These are phyloP conservation scores for Pouteria glomerata DNA, from an alignment of 148 eudicot genomes.

Conservation along the genomic window DNA sequence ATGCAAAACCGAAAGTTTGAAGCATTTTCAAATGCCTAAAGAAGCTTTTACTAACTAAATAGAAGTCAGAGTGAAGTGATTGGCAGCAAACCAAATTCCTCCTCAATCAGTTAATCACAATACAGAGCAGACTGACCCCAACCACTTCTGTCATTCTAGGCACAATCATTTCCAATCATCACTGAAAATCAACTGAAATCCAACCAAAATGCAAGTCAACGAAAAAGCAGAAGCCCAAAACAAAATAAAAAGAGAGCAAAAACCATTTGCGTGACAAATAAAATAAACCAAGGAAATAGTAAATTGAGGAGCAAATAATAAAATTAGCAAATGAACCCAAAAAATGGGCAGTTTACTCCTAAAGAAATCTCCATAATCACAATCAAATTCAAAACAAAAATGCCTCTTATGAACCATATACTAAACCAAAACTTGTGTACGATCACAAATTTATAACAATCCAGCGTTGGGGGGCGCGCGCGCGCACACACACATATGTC, in stretches of 20 bases:
- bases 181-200: background rate
- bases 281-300: background rate
- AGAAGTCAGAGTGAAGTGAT: background rate
- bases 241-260: background rate
- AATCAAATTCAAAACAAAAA: too few species aligned
- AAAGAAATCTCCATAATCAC: too few species aligned
- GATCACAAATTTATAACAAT: slow-evolving; percentile 8
- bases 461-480: too few species aligned
- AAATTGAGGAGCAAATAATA: too few species aligned
- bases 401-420: too few species aligned
- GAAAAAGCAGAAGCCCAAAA: slow-evolving; percentile 5
- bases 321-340: too few species aligned
- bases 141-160: too few species aligned
- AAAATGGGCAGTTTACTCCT: too few species aligned
- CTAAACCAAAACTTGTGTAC: background rate
- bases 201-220: slow-evolving; percentile 31
- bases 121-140: slow-evolving; percentile 10
- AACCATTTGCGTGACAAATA: background rate
- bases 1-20: background rate
- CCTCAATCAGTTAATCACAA: slow-evolving; percentile 17
- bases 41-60: background rate
- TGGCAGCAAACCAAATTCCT: slow-evolving; percentile 2
- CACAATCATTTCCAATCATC: too few species aligned
- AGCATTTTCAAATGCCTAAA: background rate
- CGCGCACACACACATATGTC: too few species aligned